phyloP scores from a whole-genome alignment of 495 filamentous ascomycete genomes.

The Sabuloglossum arenarium region DNA sequence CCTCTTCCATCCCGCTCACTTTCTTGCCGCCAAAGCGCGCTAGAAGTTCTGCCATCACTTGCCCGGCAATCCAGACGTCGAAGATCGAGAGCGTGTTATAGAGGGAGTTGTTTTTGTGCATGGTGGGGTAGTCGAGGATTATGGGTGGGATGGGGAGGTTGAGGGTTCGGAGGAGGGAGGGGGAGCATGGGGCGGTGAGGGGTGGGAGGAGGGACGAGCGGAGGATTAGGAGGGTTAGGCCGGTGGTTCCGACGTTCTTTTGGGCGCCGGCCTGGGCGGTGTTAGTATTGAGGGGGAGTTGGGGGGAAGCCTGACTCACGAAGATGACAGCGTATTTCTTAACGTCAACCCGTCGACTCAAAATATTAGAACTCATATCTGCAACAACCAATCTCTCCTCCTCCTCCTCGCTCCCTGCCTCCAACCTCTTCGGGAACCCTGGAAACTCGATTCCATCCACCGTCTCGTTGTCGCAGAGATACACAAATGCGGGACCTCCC shows the following conservation, averaged over 20 bases:
- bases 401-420: slow-evolving; percentile 26
- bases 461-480: slow-evolving; percentile 89
- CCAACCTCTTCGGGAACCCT: slow-evolving; percentile 39
- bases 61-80: slow-evolving; percentile 71
- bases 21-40: slow-evolving; percentile 34
- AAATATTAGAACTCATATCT: slow-evolving; percentile 75
- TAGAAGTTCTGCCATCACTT: slow-evolving; percentile 55
- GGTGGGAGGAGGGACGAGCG: slow-evolving; percentile 52
- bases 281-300: neutral
- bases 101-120: slow-evolving; percentile 72
- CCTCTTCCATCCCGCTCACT: slow-evolving; percentile 45
- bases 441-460: slow-evolving; percentile 93
- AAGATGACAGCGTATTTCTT: slow-evolving; percentile 52
- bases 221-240: slow-evolving; percentile 62
- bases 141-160: slow-evolving; percentile 55
- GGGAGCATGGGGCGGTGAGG: no score
- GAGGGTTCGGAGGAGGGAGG: slow-evolving; percentile 47
- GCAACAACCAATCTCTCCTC: slow-evolving; percentile 49
- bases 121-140: slow-evolving; percentile 58
- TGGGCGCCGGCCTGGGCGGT: slow-evolving; percentile 41
- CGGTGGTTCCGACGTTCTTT: slow-evolving; percentile 77
- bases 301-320: slow-evolving; percentile 22
- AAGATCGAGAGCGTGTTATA: slow-evolving; percentile 95
- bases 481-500: slow-evolving; percentile 50
- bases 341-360: slow-evolving; percentile 42